Percentiles rank a stretch among this genome's conserved stretches.
phyloP scores from a whole-genome alignment of 2,329 filamentous ascomycete genomes.

The Calonectria montana region DNA sequence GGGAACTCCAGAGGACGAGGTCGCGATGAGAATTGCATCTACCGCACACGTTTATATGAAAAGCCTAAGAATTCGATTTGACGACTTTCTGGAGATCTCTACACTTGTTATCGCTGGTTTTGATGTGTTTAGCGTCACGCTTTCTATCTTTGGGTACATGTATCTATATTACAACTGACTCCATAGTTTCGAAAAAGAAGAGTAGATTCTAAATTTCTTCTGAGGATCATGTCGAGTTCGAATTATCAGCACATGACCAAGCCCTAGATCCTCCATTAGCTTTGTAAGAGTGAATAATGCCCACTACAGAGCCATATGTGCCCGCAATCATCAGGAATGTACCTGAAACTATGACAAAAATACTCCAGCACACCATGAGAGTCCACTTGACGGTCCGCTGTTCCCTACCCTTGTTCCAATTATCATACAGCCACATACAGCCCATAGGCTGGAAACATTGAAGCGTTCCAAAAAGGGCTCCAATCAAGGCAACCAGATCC shows the following conservation, averaged over 20 bases:
- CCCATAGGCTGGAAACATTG: slow-evolving; percentile 38
- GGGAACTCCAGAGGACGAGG: background rate
- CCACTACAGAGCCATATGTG: slow-evolving; percentile 12
- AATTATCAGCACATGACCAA: slow-evolving; percentile 41
- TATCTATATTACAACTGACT: no score
- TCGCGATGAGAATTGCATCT: background rate
- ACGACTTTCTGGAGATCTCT: background rate
- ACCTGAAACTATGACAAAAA: slow-evolving; percentile 29
- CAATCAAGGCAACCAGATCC: slow-evolving; percentile 37
- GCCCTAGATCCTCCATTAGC: slow-evolving; percentile 47
- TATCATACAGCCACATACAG: slow-evolving; percentile 40
- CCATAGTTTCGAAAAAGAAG: no score
- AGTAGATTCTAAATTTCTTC: no score
- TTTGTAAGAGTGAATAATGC: slow-evolving; percentile 43
- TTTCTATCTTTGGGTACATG: background rate
- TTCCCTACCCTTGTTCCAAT: slow-evolving; percentile 19
- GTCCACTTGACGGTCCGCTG: slow-evolving; percentile 15
- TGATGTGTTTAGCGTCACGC: background rate
- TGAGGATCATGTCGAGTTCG: background rate
- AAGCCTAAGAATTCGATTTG: background rate
- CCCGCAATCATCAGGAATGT: slow-evolving; percentile 12
- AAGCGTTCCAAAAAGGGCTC: slow-evolving; percentile 39
- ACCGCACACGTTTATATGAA: background rate
- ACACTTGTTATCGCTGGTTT: background rate
- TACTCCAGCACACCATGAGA: slow-evolving; percentile 28